Base-by-base conservation (phyloP, 2,329 filamentous ascomycete species). In the Epichloe bromicola region DNA sequence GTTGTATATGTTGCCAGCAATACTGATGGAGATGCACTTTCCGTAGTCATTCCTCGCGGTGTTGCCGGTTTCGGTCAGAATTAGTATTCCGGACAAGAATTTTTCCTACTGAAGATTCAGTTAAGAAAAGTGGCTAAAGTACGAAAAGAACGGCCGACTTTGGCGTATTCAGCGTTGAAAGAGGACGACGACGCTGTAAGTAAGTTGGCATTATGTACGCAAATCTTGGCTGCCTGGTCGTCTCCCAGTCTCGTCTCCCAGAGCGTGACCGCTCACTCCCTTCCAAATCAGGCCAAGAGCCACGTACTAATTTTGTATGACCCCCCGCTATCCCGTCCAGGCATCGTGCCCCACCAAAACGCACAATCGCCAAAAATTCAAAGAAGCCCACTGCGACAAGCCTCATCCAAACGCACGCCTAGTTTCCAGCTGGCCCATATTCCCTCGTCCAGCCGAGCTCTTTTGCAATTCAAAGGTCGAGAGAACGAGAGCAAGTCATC, bases 361-460 rank as follows among this genome's bases (percentile, higher is more conserved):
- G 67, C 68, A 70, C 68, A 70, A 70, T 66, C 66, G 63, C 66
- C 67, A 68, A 70, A 69, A 70, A 61, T 69, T 70, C 65, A 61
- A 65, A 59, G 54, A 65, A 59, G 52, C 52, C 57, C 56, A 61
- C 63, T 59, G 41, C 47, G 57, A 63, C 61, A 60, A 58, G 49
- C 54, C 47, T 53, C 60, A 60, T 55, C 58, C 58, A 58, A 59
- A 50, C 38, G 51, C 42, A 50, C 38, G 51, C 42, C 51, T 30
- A 45, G 48, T 33, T 49, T 39, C 50, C 50, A 58, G 51, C 44
- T 54, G 51, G 51, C 51, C 53, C 53, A 50, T 55, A 57, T 51
- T 46, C 37, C 49, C 38, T 46, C 34, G 39, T 44, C 49, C 51
- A 26, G 48, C 46, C 38, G 19, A 20, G 36, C 48, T 46, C 48